Base-by-base conservation (phyloP, 805 yeast species). In the Candida maltosa region DNA sequence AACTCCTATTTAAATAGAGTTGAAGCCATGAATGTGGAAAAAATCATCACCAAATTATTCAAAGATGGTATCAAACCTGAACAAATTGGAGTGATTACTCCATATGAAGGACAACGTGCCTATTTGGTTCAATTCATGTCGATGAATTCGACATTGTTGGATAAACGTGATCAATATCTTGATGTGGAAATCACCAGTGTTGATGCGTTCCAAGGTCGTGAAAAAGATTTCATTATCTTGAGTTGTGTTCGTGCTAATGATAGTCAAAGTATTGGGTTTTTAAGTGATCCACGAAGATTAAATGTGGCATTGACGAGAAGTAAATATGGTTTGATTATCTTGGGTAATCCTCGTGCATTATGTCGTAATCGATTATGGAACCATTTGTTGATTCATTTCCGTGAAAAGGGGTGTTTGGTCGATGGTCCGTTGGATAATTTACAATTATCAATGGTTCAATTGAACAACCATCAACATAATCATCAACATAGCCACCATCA, bases 51-150 rank as follows among this genome's bases (percentile, higher is more conserved):
- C 0, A 66, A 73, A 41, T 65, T 87, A 33, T 83, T 87, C 54
- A 74, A 70, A 44, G 88, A 84, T 44, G 96, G 95, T 14, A 75
- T 89, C 9, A 58, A 68, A 32, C 91, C 96, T 0, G 70, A 70
- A 16, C 91, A 87, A 54, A 89, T 89, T 52, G 97, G 97, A 55
- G 83, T 89, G 26, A 81, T 89, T 38, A 89, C 97, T 5, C 97
- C 97, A 0, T 89, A 89, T 58, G 95, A 87, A 56, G 97, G 96
- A 22, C 97, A 89, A 62, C 68, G 96, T 42, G 85, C 89, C 0
- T 88, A 82, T 53, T 65, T 89, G 34, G 73, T 78, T 7, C 88
- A 82, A 51, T 84, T 84, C 56, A 78, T 89, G 87, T 75, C 76
- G 48, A 58, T 78, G 67, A 80, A 80, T 47, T 84, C 89, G 20